These are phyloP conservation scores for Euclidium syriacum DNA, from an alignment of 345 rosid species.

Conservation along the genomic window DNA sequence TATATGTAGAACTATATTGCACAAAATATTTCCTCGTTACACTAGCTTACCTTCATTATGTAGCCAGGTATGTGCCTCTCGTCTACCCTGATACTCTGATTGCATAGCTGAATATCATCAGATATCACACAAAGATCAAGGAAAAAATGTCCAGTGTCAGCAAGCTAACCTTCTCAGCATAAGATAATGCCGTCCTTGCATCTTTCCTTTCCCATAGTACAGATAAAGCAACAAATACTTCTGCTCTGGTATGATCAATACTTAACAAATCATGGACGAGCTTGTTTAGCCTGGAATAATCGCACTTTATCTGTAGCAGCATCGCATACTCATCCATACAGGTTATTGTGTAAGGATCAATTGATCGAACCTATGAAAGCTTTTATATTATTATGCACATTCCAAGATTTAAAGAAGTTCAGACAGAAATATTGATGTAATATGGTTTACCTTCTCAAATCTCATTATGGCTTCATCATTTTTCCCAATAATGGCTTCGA, in stretches of 20 bases:
- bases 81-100: conserved; percentile 85
- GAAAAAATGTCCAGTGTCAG: not conserved
- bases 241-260: conserved; percentile 84
- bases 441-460: conserved; percentile 84
- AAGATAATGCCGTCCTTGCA: conserved; percentile 74
- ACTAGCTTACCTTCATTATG: conserved; percentile 76
- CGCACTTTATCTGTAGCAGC: conserved; percentile 84
- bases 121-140: conserved; percentile 13
- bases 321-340: conserved; percentile 99
- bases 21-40: not conserved
- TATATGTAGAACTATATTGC: not conserved
- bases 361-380: conserved; percentile 71
- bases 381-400: not conserved
- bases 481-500: conserved; percentile 94
- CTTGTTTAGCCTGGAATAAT: conserved; percentile 73
- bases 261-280: conserved; percentile 85
- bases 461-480: conserved; percentile 82
- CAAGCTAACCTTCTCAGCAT: conserved; percentile 88
- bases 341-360: conserved; percentile 78
- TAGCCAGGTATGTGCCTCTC: conserved; percentile 92
- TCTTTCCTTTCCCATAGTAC: conserved; percentile 88
- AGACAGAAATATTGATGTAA: not conserved
- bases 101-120: conserved; percentile 21
- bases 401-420: not conserved
- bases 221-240: conserved; percentile 84